phyloP scores from a whole-genome alignment of 2,329 filamentous ascomycete genomes.

The Paracorniculantispora psalliotae region DNA sequence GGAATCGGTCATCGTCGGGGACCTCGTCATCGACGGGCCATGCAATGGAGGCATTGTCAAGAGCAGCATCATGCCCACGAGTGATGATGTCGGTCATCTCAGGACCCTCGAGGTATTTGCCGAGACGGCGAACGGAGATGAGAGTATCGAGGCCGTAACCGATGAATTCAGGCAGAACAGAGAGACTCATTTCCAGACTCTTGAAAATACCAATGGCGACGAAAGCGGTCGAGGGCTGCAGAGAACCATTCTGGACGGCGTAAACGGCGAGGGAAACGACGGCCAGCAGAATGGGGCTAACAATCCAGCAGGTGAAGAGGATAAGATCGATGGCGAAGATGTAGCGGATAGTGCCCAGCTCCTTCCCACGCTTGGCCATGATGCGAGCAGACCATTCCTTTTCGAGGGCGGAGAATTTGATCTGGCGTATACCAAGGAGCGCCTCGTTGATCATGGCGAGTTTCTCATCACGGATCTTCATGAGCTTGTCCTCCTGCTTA shows the following conservation, averaged over 20 bases:
- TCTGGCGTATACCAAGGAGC: conserved; percentile 73
- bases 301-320: conserved; percentile 64
- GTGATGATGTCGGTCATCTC: conserved; percentile 55
- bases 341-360: conserved; percentile 62
- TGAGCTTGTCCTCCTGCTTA: conserved; percentile 60
- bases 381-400: conserved; percentile 70
- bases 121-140: conserved; percentile 67
- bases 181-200: conserved; percentile 66
- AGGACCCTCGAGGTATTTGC: conserved; percentile 62
- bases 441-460: conserved; percentile 72
- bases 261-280: conserved; percentile 67
- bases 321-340: conserved; percentile 60
- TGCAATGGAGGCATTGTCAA: conserved; percentile 63
- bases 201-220: conserved; percentile 72
- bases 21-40: conserved; percentile 66
- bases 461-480: conserved; percentile 73
- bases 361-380: conserved; percentile 54
- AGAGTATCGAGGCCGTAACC: conserved; percentile 66
- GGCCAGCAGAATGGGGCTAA: conserved; percentile 68
- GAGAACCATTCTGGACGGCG: conserved; percentile 54
- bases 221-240: conserved; percentile 72
- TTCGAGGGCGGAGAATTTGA: conserved; percentile 78
- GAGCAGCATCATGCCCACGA: conserved; percentile 55
- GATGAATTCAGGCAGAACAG: conserved; percentile 67
- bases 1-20: conserved; percentile 55